A percentile compares a stretch with the other conserved stretches of the same genome.
Evolutionary conservation across 345 rosid genomes (phyloP).

Genomic region (Alliaria petiolata): DNA sequence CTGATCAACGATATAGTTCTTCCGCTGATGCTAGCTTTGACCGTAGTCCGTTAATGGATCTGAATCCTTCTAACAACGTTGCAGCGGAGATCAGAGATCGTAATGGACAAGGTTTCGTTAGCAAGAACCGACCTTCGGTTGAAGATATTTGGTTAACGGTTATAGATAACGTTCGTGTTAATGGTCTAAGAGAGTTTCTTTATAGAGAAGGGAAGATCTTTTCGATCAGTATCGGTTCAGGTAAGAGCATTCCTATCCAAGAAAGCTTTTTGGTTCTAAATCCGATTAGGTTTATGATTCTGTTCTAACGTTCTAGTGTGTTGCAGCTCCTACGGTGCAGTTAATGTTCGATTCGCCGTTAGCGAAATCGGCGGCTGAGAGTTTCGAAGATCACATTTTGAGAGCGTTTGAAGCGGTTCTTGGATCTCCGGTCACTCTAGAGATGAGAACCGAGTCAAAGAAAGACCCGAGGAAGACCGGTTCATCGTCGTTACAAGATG

Average conservation of each 20-base stretch:
- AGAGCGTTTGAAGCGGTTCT: constrained; percentile 85
- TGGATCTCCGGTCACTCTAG: constrained; percentile 73
- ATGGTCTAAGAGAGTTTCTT: constrained; percentile 61
- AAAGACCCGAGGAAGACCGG: constrained; percentile 32
- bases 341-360: constrained; percentile 63
- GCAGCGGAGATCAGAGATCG: not conserved
- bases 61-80: not conserved
- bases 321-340: constrained; percentile 87
- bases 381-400: constrained; percentile 53
- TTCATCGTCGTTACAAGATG: constrained; percentile 24
- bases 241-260: constrained; percentile 35
- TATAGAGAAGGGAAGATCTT: constrained; percentile 76
- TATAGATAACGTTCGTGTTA: constrained; percentile 52
- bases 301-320: constrained; percentile 13
- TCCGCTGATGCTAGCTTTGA: constrained; percentile 64
- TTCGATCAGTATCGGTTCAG: constrained; percentile 81
- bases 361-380: constrained; percentile 65
- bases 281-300: not conserved
- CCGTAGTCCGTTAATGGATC: constrained; percentile 36
- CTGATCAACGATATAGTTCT: constrained; percentile 79
- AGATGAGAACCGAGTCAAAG: constrained; percentile 64
- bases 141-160: constrained; percentile 91
- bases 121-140: constrained; percentile 41
- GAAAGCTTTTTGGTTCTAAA: not conserved
- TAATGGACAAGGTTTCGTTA: not conserved